These are phyloP conservation scores for Calycina marina DNA, from an alignment of 2,329 filamentous ascomycete genomes.

Conservation along the genomic window DNA sequence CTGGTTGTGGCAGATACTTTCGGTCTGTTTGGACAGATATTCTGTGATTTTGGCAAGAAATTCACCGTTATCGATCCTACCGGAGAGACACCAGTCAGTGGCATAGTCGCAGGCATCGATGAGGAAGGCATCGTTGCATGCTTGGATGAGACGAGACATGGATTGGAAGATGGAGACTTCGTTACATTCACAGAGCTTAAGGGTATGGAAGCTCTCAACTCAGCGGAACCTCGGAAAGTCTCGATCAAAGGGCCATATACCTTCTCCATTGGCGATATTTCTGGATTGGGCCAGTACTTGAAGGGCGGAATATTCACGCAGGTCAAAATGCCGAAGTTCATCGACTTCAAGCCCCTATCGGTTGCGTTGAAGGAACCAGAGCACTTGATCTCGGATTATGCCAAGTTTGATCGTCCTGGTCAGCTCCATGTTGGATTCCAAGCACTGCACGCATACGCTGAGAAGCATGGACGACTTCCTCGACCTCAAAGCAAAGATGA, in stretches of 20 bases:
- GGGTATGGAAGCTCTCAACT: conserved; percentile 82
- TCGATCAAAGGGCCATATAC: conserved; percentile 93
- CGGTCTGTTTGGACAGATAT: conserved; percentile 87
- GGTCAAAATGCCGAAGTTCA: conserved; percentile 94
- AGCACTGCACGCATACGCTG: conserved; percentile 74
- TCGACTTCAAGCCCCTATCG: conserved; percentile 76
- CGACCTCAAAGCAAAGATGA: conserved; percentile 75
- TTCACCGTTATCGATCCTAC: conserved; percentile 84
- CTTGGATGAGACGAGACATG: conserved; percentile 86
- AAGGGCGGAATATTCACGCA: conserved; percentile 83
- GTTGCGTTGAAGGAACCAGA: conserved; percentile 75
- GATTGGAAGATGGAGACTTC: conserved; percentile 89
- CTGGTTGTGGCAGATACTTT: conserved; percentile 79
- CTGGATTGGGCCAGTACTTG: conserved; percentile 72
- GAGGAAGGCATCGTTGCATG: conserved; percentile 85
- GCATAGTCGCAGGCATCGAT: conserved; percentile 82
- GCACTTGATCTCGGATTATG: conserved; percentile 83
- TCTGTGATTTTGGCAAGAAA: conserved; percentile 92
- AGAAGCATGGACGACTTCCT: conserved; percentile 61
- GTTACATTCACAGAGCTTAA: conserved; percentile 89
- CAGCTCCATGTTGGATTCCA: conserved; percentile 90
- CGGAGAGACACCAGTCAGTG: conserved; percentile 73
- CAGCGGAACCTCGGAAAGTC: conserved; percentile 72
- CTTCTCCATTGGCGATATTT: conserved; percentile 91
- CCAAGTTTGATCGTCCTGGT: conserved; percentile 89